These are phyloP conservation scores for Aspergillus heteromorphus DNA, from an alignment of 495 filamentous ascomycete species.

Conservation along the genomic window DNA sequence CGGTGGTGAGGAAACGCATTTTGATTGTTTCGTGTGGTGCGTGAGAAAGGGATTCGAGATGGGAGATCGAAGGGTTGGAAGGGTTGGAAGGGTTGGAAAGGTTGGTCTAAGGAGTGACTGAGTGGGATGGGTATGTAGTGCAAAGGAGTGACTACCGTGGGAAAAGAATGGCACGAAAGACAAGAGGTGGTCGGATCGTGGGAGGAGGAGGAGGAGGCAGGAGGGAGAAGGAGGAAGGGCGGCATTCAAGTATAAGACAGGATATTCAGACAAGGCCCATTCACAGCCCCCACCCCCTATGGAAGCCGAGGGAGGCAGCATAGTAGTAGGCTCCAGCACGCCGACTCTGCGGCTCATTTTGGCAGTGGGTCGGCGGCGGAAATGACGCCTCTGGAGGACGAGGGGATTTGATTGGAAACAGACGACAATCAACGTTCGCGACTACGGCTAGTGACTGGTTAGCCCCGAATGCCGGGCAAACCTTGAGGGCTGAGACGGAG, in stretches of 20 bases:
- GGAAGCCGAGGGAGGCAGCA: slow-evolving; percentile 6
- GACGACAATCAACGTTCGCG: neutral
- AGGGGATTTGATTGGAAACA: neutral
- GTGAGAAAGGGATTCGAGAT: neutral
- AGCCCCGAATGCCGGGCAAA: neutral
- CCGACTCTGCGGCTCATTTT: slow-evolving; percentile 14
- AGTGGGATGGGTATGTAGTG: slow-evolving; percentile 18
- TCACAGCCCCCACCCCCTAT: slow-evolving; percentile 4
- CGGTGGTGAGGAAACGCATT: slow-evolving; percentile 49
- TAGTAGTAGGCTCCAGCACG: slow-evolving; percentile 4
- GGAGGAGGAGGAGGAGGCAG: slow-evolving; percentile 8
- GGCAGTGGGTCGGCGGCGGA: slow-evolving; percentile 2
- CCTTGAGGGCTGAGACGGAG: slow-evolving; percentile 2
- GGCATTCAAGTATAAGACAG: slow-evolving; percentile 9
- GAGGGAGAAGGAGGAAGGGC: slow-evolving; percentile 15
- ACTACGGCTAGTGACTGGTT: neutral
- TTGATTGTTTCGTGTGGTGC: slow-evolving; percentile 20
- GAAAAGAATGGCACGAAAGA: slow-evolving; percentile 15
- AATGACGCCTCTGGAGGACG: neutral
- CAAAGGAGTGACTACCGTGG: slow-evolving; percentile 21
- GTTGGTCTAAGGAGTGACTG: slow-evolving; percentile 27
- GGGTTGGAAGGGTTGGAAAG: slow-evolving; percentile 20
- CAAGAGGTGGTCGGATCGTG: slow-evolving; percentile 3
- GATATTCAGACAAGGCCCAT: neutral
- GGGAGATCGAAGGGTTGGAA: slow-evolving; percentile 1